Conservation (phyloP, 2,329 filamentous ascomycete species). For the Epichloe gansuensis region DNA sequence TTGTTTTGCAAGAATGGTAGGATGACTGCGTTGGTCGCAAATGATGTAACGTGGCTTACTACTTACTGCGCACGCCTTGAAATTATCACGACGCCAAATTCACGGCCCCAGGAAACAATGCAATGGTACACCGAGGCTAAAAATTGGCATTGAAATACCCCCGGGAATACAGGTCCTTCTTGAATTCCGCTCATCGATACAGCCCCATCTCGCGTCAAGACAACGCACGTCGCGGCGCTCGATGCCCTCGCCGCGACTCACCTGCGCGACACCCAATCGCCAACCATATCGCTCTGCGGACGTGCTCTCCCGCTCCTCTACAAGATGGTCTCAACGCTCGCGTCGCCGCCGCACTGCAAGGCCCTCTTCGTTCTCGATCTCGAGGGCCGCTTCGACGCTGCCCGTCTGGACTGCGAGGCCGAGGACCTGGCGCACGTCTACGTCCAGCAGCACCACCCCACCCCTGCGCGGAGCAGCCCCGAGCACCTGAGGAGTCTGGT, state of each 20-base stretch:
- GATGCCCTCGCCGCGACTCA: constrained; percentile 34
- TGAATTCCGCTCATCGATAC: constrained; percentile 1
- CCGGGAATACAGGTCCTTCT: constrained; percentile 5
- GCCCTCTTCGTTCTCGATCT: constrained; percentile 43
- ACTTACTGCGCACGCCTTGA: too few species aligned
- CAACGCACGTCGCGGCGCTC: constrained; percentile 31
- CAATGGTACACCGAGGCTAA: too few species aligned
- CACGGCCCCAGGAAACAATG: too few species aligned
- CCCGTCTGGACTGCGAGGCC: constrained; percentile 26
- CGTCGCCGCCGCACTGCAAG: constrained; percentile 34
- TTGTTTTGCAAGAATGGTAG: too few species aligned
- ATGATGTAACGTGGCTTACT: too few species aligned
- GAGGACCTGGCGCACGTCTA: constrained; percentile 38
- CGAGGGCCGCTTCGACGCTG: constrained; percentile 42
- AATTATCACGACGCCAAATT: too few species aligned
- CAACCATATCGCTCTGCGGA: constrained; percentile 38
- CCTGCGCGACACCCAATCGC: constrained; percentile 34
- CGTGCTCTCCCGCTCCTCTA: constrained; percentile 44
- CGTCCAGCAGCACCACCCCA: constrained; percentile 24
- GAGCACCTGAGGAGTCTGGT: constrained; percentile 24
- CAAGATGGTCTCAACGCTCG: constrained; percentile 37
- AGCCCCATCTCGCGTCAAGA: constrained; percentile 11
- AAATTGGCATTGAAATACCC: too few species aligned
- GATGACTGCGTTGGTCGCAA: too few species aligned
- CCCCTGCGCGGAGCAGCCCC: constrained; percentile 18